These are phyloP conservation scores for Boletus subcaerulescens DNA, from an alignment of 768 basidiomycete species.

Conservation along the genomic window DNA sequence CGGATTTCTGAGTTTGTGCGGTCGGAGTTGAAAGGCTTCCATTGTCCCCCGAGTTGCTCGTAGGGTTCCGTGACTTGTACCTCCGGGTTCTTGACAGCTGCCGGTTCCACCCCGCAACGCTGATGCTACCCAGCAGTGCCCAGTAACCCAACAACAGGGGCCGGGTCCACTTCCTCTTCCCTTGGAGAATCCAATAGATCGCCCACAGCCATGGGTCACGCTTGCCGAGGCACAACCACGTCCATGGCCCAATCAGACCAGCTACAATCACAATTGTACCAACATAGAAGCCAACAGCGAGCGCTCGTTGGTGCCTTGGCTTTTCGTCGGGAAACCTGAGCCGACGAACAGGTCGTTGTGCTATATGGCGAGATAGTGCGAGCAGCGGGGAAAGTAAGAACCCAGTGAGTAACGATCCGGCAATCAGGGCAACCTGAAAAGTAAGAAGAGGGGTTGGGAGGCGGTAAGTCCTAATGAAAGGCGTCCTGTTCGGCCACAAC, in stretches of 20 bases:
- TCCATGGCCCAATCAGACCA: conserved; percentile 88
- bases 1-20: conserved; percentile 23
- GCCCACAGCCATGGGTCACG: conserved; percentile 90
- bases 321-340: conserved; percentile 83
- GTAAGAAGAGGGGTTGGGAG: conserved; percentile 88
- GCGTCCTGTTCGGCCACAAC: conserved; percentile 79
- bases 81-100: conserved; percentile 78
- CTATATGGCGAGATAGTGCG: conserved; percentile 87
- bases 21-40: conserved; percentile 28
- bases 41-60: conserved; percentile 34
- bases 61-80: conserved; percentile 50
- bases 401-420: conserved; percentile 88
- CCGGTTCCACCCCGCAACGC: conserved; percentile 93
- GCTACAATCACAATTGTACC: conserved; percentile 76
- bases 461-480: conserved; percentile 88
- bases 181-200: conserved; percentile 73
- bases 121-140: conserved; percentile 73
- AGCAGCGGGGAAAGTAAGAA: conserved; percentile 93
- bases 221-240: conserved; percentile 76
- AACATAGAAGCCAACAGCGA: conserved; percentile 82
- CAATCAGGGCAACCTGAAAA: conserved; percentile 90
- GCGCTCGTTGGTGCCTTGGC: conserved; percentile 71
- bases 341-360: conserved; percentile 79
- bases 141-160: conserved; percentile 81
- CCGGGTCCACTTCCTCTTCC: conserved; percentile 74